A percentile compares a stretch with the other conserved stretches of the same genome.
Evolutionary conservation across 768 basidiomycete genomes (phyloP).

Genomic region (Floccularia luteovirens): DNA sequence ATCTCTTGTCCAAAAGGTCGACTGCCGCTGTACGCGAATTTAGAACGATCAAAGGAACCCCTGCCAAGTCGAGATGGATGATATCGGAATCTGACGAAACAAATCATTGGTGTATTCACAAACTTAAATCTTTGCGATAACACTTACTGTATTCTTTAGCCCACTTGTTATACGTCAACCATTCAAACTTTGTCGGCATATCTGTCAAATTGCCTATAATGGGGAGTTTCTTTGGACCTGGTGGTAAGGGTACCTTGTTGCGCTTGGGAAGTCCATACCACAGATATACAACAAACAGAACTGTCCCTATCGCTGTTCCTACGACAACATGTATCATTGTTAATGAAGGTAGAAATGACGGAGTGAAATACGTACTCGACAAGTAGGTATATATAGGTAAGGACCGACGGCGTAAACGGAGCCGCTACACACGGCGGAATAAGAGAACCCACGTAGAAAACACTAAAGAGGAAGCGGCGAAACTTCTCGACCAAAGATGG

Average conservation of each 20-base stretch:
- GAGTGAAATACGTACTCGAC: no score
- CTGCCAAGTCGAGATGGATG: background rate
- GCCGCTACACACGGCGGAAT: no score
- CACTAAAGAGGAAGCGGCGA: no score
- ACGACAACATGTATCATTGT: no score
- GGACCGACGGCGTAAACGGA: no score
- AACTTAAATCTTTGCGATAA: background rate
- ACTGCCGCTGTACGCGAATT: background rate
- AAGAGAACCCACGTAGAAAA: no score
- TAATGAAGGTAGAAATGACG: no score
- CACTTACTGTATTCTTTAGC: conserved; percentile 27
- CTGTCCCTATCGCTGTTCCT: no score
- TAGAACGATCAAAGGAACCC: background rate
- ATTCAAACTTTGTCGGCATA: conserved; percentile 26
- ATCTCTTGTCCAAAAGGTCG: background rate
- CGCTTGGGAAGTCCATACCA: no score
- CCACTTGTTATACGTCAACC: conserved; percentile 32
- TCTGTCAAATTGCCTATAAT: conserved; percentile 32
- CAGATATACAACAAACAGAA: no score
- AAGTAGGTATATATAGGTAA: no score
- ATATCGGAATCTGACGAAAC: background rate
- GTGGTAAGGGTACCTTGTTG: conserved; percentile 29
- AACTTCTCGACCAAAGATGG: no score
- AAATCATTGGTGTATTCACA: background rate
- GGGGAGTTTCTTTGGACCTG: conserved; percentile 30